phyloP scores from a whole-genome alignment of 768 basidiomycete species.

The Cystofilobasidium capitatum region DNA sequence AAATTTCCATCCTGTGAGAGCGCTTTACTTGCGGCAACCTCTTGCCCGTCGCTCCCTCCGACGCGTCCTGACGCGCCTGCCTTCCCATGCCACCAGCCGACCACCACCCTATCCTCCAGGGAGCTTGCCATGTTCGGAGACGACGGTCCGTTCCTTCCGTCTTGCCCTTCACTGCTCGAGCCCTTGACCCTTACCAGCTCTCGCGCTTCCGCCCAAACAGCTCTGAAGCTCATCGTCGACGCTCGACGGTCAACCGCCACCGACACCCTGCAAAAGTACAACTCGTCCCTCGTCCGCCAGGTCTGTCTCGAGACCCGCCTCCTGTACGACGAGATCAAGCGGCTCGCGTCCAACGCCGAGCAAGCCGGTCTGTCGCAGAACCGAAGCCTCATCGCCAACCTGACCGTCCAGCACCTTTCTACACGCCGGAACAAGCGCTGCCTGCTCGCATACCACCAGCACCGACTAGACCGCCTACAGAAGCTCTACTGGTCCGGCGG shows the following conservation, averaged over 20 bases:
- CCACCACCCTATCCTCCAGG: too few relatives aligned
- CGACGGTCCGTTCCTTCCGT: too few relatives aligned
- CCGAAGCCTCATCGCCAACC: slow-evolving; percentile 45
- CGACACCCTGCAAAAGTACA: slow-evolving; percentile 81
- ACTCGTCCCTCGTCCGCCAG: slow-evolving; percentile 72
- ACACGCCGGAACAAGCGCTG: slow-evolving; percentile 92
- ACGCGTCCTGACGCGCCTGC: too few relatives aligned
- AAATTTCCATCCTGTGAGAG: too few relatives aligned
- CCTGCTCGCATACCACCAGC: slow-evolving; percentile 81
- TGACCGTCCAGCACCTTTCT: slow-evolving; percentile 79
- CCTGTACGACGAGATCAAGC: slow-evolving; percentile 44
- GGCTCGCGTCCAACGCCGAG: slow-evolving; percentile 45
- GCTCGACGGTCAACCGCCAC: slow-evolving; percentile 72
- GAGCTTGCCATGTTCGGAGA: slow-evolving; percentile 55
- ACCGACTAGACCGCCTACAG: slow-evolving; percentile 70
- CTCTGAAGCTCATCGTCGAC: slow-evolving; percentile 76
- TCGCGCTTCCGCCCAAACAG: too few relatives aligned
- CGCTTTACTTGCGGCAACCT: too few relatives aligned
- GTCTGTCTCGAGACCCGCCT: slow-evolving; percentile 85
- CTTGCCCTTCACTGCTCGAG: too few relatives aligned
- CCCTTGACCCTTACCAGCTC: too few relatives aligned
- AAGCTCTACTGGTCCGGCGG: slow-evolving; percentile 84
- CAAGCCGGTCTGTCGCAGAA: slow-evolving; percentile 37
- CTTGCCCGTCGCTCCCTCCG: too few relatives aligned
- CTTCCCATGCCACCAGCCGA: too few relatives aligned